Evolutionary conservation across 331 rosid genomes (phyloP), one percentile per base, ranked within the genome.

Genomic region (Quercus tomentella): DNA sequence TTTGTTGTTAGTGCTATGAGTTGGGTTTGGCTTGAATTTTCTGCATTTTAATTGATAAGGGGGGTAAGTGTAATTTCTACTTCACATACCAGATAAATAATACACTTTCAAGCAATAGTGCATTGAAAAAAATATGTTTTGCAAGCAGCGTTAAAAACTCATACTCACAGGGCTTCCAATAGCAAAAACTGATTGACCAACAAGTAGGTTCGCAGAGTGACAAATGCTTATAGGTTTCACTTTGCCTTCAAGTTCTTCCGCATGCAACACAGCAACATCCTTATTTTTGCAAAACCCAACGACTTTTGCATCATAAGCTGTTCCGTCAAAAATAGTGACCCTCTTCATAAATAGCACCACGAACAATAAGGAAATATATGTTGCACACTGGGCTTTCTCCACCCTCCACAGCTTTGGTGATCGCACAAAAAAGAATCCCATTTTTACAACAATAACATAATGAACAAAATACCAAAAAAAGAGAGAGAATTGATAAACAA

Each of bases 281-380:
- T 95, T 95, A 82, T 93, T 97, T 87, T 91, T 97, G 82, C 93
- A 97, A 81, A 95, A 93, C 63, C 98, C 99, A 80, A 95, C 92
- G 73, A 95, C 89, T 82, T 66, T 85, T 3, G 99, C 97, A 83
- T 89, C 97, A 37, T 75, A 93, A 12, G 93, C 87, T 79, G 94
- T 58, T 75, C 91, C 93, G 82, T 95, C 96, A 43, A 94, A 89
- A 65, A 93, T 96, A 69, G 97, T 92, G 80, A 91, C 96, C 92
- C 97, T 95, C 90, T 77, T 90, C 66, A 78, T 26, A 88, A 83
- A 84, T 82, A 84, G 75, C 87, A 56, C 81, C 58, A 58, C 35
- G 68, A 74, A 81, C 55, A 80, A 58, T 51, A 76, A 66, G 31
- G 56, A 55, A 70, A 62, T 56, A 35, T 35, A 35, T 35, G 43